These are phyloP conservation scores for Fusarium graminum DNA, from an alignment of 2,329 filamentous ascomycete species.

Conservation along the genomic window DNA sequence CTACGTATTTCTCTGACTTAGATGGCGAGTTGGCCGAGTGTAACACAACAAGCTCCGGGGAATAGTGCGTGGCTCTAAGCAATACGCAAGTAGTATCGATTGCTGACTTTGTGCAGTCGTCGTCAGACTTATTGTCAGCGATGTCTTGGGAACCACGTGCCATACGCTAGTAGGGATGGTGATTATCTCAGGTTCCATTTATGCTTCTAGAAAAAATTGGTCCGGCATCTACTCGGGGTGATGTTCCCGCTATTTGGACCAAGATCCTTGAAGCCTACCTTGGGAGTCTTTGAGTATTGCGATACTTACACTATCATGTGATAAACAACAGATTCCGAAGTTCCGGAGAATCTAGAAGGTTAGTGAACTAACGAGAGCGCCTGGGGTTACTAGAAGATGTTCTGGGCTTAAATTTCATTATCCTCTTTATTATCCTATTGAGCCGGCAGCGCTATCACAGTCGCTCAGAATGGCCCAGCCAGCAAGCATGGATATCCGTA, in stretches of 20 bases:
- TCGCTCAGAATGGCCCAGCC: no score
- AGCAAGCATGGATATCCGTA: no score
- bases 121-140: conserved; percentile 17
- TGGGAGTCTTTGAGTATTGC: conserved; percentile 4
- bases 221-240: not conserved
- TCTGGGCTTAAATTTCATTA: no score
- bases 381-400: no score
- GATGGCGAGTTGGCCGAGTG: no score
- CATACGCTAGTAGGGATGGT: conserved; percentile 44
- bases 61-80: not conserved
- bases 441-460: no score
- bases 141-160: conserved; percentile 14
- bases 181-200: conserved; percentile 29
- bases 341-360: conserved; percentile 3
- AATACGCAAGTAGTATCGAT: not conserved
- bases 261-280: conserved; percentile 14
- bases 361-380: no score
- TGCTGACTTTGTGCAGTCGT: conserved; percentile 26
- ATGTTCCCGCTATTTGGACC: conserved; percentile 12
- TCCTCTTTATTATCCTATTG: no score
- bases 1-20: no score
- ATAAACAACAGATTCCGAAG: not conserved
- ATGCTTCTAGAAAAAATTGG: conserved; percentile 27
- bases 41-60: not conserved
- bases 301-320: not conserved